These are phyloP conservation scores for Apiosordaria backusii DNA, from an alignment of 495 filamentous ascomycete genomes.

Conservation along the genomic window DNA sequence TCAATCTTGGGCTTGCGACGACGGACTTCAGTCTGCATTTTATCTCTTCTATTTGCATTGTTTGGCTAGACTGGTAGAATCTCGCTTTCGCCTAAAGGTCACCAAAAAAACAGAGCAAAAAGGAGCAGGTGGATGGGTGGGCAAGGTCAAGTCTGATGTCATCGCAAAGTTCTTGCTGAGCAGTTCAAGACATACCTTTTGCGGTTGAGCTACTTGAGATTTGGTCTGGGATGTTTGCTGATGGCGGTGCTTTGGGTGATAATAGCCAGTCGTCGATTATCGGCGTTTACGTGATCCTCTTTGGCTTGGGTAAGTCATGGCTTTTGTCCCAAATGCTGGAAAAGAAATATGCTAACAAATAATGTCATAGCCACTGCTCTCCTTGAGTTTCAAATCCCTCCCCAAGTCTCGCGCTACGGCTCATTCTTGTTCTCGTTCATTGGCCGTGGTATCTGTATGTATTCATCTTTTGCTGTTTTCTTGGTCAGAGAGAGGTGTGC, in stretches of 20 bases:
- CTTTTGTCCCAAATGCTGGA: neutral
- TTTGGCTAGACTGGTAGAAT: no score
- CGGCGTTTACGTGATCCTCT: slow-evolving; percentile 82
- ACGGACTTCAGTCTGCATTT: no score
- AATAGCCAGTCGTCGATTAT: slow-evolving; percentile 65
- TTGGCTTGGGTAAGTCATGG: slow-evolving; percentile 70
- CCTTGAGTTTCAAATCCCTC: slow-evolving; percentile 92
- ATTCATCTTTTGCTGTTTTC: neutral
- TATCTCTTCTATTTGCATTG: no score
- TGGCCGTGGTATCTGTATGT: slow-evolving; percentile 88
- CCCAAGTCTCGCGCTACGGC: slow-evolving; percentile 87
- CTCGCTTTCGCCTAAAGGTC: no score
- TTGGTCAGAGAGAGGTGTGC: neutral
- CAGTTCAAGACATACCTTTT: no score
- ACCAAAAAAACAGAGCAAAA: no score
- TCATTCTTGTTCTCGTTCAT: slow-evolving; percentile 97
- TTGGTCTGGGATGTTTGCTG: neutral
- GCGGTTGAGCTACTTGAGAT: neutral
- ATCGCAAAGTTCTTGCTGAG: no score
- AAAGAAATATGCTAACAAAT: neutral
- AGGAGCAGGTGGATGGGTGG: no score
- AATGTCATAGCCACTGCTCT: slow-evolving; percentile 51
- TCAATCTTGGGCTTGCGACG: no score
- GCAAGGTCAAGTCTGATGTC: no score
- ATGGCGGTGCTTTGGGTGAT: neutral